A percentile compares a stretch with the other conserved stretches of the same genome.
Evolutionary conservation across 495 filamentous ascomycete species (phyloP).

Genomic region (Talaromyces adpressus): DNA sequence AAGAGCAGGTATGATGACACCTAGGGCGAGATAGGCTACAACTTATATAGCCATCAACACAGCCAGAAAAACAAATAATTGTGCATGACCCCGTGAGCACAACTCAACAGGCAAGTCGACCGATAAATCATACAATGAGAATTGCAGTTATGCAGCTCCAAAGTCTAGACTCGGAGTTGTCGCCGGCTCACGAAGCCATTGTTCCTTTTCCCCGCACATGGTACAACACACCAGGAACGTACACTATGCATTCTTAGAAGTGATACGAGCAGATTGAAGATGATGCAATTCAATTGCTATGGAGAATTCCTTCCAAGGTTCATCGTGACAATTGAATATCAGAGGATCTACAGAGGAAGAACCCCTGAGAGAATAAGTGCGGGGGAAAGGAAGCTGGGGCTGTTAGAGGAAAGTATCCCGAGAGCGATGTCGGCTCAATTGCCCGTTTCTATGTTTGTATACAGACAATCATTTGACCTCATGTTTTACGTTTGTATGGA

Average conservation of each 20-base stretch:
- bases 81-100: background rate
- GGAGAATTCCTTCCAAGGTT: background rate
- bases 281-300: background rate
- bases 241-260: background rate
- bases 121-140: background rate
- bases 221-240: background rate
- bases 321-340: background rate
- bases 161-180: background rate
- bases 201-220: background rate
- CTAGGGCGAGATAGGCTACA: background rate
- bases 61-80: background rate
- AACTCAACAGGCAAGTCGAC: background rate
- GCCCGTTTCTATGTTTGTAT: background rate
- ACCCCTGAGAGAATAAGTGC: background rate
- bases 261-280: background rate
- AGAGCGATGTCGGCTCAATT: background rate
- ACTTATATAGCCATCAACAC: background rate
- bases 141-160: background rate
- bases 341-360: background rate
- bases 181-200: background rate
- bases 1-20: background rate
- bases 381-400: background rate
- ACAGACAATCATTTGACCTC: background rate
- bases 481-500: background rate
- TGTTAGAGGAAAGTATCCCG: background rate